Conservation (phyloP, 176 grass and related monocot species). For the Oryza coarctata region DNA sequence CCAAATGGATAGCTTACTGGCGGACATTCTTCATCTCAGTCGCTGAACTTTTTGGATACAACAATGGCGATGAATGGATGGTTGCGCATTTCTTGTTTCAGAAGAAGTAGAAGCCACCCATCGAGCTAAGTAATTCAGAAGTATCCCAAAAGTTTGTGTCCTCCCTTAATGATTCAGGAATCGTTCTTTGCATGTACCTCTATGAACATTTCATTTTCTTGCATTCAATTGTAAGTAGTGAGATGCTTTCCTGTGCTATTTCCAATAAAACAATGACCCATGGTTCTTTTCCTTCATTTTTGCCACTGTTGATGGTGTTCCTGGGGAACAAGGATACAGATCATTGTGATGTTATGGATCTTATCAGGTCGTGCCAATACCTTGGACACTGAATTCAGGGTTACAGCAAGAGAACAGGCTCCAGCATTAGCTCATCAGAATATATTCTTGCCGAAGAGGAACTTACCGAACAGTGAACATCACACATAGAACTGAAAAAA, state of each 20-base stretch:
- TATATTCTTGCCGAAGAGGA: neutral
- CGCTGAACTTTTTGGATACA: slow-evolving; percentile 88
- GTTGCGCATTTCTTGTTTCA: slow-evolving; percentile 70
- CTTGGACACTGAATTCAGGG: neutral
- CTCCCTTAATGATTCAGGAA: neutral
- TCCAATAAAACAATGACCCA: neutral
- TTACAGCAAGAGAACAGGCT: neutral
- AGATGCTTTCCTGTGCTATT: neutral
- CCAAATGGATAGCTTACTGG: slow-evolving; percentile 95
- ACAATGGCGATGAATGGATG: slow-evolving; percentile 97
- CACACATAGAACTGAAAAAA: neutral
- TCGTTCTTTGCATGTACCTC: neutral
- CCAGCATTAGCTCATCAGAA: neutral
- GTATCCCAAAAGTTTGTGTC: neutral
- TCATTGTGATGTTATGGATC: no score
- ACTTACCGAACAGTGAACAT: neutral
- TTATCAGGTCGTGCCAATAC: neutral
- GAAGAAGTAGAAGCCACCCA: slow-evolving; percentile 59
- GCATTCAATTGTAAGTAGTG: neutral
- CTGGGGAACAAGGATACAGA: neutral
- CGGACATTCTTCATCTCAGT: slow-evolving; percentile 90
- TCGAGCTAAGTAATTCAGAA: neutral
- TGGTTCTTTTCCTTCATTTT: neutral
- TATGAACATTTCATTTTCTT: neutral
- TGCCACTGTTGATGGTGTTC: neutral